Conservation (phyloP, 1,139 yeast genomes). For the Blastobotrys aristatus region DNA sequence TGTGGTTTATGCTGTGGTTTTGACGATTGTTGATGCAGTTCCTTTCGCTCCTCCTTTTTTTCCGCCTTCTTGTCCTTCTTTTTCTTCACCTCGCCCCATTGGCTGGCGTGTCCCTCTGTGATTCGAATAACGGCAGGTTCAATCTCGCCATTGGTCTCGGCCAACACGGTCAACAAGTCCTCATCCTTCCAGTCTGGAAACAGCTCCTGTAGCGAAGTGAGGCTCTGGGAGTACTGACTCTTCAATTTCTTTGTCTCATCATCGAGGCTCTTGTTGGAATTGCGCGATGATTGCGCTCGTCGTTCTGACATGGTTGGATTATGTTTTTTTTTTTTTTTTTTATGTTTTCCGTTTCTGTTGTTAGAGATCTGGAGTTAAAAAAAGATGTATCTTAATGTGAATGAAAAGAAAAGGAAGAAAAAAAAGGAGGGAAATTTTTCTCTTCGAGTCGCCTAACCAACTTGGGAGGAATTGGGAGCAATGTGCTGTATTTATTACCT, state of each 20-base stretch:
- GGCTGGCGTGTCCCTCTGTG: conserved; percentile 60
- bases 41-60: not conserved
- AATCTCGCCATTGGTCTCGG: conserved; percentile 67
- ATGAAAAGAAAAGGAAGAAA: not conserved
- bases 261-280: conserved; percentile 24
- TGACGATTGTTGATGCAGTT: not conserved
- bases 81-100: conserved; percentile 61
- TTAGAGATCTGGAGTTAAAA: not conserved
- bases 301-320: not conserved
- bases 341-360: not conserved
- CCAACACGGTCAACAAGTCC: conserved; percentile 70
- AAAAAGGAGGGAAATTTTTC: not conserved
- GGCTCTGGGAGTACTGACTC: conserved; percentile 35
- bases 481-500: no score
- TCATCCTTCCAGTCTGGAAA: conserved; percentile 94
- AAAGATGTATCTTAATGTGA: not conserved
- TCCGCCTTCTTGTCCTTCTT: conserved; percentile 30
- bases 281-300: not conserved
- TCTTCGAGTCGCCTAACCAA: not conserved
- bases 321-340: not conserved
- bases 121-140: conserved; percentile 82
- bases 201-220: conserved; percentile 68
- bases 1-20: conserved; percentile 1
- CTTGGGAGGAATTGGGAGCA: not conserved
- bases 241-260: conserved; percentile 38